Conservation (phyloP, 306 rosid species). For the Cercis canadensis region DNA sequence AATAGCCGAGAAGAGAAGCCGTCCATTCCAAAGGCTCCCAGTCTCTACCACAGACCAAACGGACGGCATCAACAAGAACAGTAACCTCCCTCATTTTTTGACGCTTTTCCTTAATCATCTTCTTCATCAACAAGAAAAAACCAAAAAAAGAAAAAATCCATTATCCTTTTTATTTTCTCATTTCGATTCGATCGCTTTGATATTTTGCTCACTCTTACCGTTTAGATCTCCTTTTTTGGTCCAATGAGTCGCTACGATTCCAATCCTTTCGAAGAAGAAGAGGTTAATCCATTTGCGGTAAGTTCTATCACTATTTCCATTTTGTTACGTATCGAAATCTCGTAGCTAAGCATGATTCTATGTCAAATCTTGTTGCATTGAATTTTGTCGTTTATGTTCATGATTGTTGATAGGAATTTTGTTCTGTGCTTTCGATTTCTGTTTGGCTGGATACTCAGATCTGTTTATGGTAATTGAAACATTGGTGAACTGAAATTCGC, state of each 20-base stretch:
- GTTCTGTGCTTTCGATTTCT: constrained; percentile 16
- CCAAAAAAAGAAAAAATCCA: background rate
- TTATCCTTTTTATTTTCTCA: background rate
- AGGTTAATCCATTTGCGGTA: constrained; percentile 82
- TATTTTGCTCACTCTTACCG: background rate
- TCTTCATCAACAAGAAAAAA: background rate
- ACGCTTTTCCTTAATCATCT: background rate
- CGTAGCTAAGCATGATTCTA: background rate
- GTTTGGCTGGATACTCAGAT: constrained; percentile 26
- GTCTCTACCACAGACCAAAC: constrained; percentile 25
- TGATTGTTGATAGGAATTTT: background rate
- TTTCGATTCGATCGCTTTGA: constrained; percentile 25
- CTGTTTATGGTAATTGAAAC: constrained; percentile 28
- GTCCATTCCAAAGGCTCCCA: constrained; percentile 19
- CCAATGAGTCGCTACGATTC: constrained; percentile 74
- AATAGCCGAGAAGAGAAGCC: constrained; percentile 36
- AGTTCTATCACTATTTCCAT: constrained; percentile 30
- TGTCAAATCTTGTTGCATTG: background rate
- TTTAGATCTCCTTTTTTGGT: constrained; percentile 39
- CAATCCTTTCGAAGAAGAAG: constrained; percentile 75
- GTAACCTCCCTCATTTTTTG: constrained; percentile 13
- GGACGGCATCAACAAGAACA: background rate
- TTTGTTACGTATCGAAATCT: background rate
- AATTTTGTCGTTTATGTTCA: background rate
- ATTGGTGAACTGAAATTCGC: background rate